A percentile compares a stretch with the other conserved stretches of the same genome.
Conservation (phyloP, 768 basidiomycete genomes). For the Podaxis mareebaensis region DNA sequence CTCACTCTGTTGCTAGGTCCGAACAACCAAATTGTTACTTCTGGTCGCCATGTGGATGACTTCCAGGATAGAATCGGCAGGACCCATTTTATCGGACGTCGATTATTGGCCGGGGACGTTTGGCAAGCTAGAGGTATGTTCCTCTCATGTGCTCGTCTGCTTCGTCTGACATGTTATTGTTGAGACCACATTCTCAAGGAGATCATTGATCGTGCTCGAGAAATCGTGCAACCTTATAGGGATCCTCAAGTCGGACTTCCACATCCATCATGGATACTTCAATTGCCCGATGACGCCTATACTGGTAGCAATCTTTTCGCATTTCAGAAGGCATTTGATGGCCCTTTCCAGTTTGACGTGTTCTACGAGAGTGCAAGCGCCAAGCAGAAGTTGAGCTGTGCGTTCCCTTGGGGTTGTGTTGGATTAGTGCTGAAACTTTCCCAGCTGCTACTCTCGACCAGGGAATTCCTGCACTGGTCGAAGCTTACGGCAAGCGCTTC, state of each 20-base stretch:
- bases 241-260: constrained; percentile 51
- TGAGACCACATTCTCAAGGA: constrained; percentile 65
- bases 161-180: constrained; percentile 6
- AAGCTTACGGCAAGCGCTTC: constrained; percentile 69
- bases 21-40: constrained; percentile 51
- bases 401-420: constrained; percentile 25
- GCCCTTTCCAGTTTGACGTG: constrained; percentile 87
- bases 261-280: constrained; percentile 79
- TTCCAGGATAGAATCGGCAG: constrained; percentile 68
- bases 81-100: constrained; percentile 68
- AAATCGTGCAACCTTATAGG: constrained; percentile 54
- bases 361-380: constrained; percentile 79
- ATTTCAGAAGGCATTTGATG: constrained; percentile 84
- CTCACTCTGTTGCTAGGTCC: constrained; percentile 43
- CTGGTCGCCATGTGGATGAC: constrained; percentile 54
- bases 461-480: constrained; percentile 66
- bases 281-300: constrained; percentile 72
- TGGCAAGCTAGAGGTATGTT: constrained; percentile 82
- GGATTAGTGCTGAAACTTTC: constrained; percentile 5
- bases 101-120: constrained; percentile 59
- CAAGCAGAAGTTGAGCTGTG: constrained; percentile 65
- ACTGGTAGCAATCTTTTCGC: constrained; percentile 80
- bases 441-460: constrained; percentile 65
- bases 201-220: constrained; percentile 58
- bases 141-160: neutral